Evolutionary conservation across 1,139 yeast genomes (phyloP).

Genomic region (Debaryomyces udenii): DNA sequence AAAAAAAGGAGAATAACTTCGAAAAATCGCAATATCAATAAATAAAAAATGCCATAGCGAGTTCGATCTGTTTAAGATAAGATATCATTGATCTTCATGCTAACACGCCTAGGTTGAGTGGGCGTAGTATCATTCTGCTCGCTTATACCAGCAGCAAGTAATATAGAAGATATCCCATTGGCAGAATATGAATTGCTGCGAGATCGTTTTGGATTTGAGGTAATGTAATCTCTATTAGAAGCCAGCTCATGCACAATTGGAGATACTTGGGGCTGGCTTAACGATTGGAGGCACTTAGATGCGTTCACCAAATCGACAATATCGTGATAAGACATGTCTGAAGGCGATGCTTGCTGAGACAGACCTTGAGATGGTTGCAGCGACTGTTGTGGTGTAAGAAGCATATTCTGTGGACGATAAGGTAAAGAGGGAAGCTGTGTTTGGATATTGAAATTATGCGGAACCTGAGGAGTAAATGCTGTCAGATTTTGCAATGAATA

Average conservation of each 20-base stretch:
- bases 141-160: constrained; percentile 32
- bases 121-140: constrained; percentile 8
- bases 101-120: constrained; percentile 18
- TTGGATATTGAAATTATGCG: background rate
- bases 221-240: constrained; percentile 10
- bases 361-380: background rate
- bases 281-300: constrained; percentile 42
- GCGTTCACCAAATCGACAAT: constrained; percentile 44
- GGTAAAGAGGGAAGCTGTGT: background rate
- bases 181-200: constrained; percentile 11
- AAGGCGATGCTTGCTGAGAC: background rate
- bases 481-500: background rate
- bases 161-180: constrained; percentile 30
- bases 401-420: background rate
- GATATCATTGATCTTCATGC: constrained; percentile 34
- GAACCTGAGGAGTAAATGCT: background rate
- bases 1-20: background rate
- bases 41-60: background rate
- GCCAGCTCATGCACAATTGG: constrained; percentile 12
- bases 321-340: constrained; percentile 18
- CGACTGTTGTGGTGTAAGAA: constrained; percentile 1
- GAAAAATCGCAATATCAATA: background rate
- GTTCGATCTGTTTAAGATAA: constrained; percentile 17
- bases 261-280: constrained; percentile 22
- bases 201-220: constrained; percentile 5